These are phyloP conservation scores for Boehmeria nivea DNA, from an alignment of 306 rosid species.

Conservation along the genomic window DNA sequence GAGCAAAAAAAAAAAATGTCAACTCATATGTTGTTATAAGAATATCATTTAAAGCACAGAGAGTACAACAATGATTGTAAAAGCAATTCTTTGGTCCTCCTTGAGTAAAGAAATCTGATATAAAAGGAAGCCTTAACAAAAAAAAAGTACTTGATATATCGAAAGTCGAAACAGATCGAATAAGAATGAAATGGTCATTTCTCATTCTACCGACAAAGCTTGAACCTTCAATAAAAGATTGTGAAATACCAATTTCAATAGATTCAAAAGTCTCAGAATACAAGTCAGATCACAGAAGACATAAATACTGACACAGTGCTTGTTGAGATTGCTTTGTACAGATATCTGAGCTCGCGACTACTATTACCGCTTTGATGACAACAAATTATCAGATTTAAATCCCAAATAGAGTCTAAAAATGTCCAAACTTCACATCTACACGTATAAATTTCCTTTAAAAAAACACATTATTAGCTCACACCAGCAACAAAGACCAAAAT, in stretches of 20 bases:
- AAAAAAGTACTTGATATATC: background rate
- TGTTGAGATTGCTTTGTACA: background rate
- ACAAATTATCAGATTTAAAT: background rate
- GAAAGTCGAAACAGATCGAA: no score
- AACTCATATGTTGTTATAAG: background rate
- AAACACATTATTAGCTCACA: no score
- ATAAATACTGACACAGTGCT: background rate
- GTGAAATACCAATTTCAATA: background rate
- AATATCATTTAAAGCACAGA: background rate
- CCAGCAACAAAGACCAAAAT: background rate
- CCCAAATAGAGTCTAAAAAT: slow-evolving; percentile 12
- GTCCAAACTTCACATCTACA: background rate
- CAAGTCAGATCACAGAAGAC: background rate
- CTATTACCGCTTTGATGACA: background rate
- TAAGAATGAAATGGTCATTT: background rate
- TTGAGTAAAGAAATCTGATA: background rate
- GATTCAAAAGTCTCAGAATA: background rate
- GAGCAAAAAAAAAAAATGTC: background rate
- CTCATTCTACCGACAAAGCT: background rate
- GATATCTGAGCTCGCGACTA: slow-evolving; percentile 10
- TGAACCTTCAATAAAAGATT: background rate
- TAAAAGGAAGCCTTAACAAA: background rate
- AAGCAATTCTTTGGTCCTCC: background rate
- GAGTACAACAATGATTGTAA: background rate
- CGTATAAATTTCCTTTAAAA: background rate